Conservation (phyloP, 305 asterid genomes). For the Rubia occidens region DNA sequence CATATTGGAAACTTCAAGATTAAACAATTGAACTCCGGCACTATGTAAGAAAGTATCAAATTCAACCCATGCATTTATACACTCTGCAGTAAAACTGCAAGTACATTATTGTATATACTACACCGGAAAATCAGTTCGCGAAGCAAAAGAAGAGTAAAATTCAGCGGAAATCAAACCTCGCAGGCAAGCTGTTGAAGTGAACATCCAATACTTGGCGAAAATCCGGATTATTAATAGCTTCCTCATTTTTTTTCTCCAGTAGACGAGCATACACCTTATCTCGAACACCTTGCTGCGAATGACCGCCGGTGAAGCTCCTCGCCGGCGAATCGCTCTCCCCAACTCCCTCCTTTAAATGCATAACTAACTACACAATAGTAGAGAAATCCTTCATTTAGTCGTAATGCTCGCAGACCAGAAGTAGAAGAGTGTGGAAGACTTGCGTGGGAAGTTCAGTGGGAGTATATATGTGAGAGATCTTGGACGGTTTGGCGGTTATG, state of each 20-base stretch:
- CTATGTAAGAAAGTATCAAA: not conserved
- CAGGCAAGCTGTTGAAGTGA: constrained; percentile 83
- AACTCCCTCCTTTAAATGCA: constrained; percentile 82
- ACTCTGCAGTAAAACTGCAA: not conserved
- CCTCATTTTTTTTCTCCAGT: constrained; percentile 53
- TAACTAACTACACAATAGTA: constrained; percentile 7
- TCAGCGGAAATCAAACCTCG: constrained; percentile 34
- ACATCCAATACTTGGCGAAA: constrained; percentile 63
- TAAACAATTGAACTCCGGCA: not conserved
- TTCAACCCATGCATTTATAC: not conserved
- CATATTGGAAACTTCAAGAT: no score
- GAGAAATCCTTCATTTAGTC: no score
- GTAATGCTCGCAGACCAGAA: not conserved
- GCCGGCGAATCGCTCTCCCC: constrained; percentile 96
- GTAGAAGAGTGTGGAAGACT: constrained; percentile 16
- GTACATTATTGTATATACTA: not conserved
- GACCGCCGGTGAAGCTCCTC: constrained; percentile 61
- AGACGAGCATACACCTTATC: constrained; percentile 65
- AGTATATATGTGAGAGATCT: constrained; percentile 15
- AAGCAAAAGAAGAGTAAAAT: not conserved
- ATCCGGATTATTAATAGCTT: constrained; percentile 51
- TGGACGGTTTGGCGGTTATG: constrained; percentile 30
- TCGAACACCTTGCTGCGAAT: constrained; percentile 41
- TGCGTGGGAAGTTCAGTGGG: constrained; percentile 23
- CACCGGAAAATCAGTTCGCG: not conserved